These are phyloP conservation scores for Coemansia guatemalensis DNA, from an alignment of 192 early-diverging fungal species.

Conservation along the genomic window DNA sequence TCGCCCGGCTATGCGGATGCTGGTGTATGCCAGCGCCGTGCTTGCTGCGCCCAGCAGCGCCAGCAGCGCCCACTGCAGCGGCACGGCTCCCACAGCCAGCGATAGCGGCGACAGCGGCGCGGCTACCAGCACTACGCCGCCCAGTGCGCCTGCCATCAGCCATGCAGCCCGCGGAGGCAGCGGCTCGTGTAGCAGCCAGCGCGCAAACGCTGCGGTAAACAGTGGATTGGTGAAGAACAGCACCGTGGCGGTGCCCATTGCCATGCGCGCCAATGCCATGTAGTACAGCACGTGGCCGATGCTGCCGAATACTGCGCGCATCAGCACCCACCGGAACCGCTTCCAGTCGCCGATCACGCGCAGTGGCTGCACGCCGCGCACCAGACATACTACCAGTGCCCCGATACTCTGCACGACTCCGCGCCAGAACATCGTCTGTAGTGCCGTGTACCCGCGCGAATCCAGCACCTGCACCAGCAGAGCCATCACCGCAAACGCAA, in stretches of 20 bases:
- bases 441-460: constrained; percentile 12
- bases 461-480: constrained; percentile 20
- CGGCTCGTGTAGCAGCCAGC: constrained; percentile 14
- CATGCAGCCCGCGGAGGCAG: neutral
- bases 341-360: constrained; percentile 8
- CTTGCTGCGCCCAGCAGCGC: constrained; percentile 19
- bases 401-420: constrained; percentile 14
- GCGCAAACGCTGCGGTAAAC: constrained; percentile 26
- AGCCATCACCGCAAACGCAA: constrained; percentile 28
- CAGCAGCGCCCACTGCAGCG: constrained; percentile 12
- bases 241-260: constrained; percentile 30
- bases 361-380: constrained; percentile 9
- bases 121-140: constrained; percentile 20
- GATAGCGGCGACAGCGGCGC: constrained; percentile 4
- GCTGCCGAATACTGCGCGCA: constrained; percentile 25
- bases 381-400: neutral
- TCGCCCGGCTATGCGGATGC: constrained; percentile 28
- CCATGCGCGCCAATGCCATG: constrained; percentile 10
- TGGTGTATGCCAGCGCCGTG: constrained; percentile 25
- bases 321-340: constrained; percentile 24
- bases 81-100: neutral
- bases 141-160: constrained; percentile 1
- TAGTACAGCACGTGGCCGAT: constrained; percentile 30
- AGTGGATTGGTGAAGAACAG: constrained; percentile 36
- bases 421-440: constrained; percentile 39